phyloP scores from a whole-genome alignment of 805 yeast genomes.

The Yamadazyma kitorensis region DNA sequence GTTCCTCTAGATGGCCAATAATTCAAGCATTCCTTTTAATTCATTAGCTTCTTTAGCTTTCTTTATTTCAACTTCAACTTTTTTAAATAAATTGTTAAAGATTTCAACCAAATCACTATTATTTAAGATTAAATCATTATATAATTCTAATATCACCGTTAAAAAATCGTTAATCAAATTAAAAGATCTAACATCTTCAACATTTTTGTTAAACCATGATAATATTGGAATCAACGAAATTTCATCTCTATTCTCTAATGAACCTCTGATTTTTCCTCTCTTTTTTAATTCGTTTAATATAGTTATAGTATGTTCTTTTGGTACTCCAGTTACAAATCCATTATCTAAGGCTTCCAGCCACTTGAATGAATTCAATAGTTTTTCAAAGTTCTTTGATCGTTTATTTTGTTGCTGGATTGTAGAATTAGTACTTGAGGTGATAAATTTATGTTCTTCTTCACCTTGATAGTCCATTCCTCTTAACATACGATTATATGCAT shows the following conservation, averaged over 20 bases:
- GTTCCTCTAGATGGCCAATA: conserved; percentile 52
- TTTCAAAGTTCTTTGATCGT: conserved; percentile 79
- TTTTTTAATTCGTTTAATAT: conserved; percentile 82
- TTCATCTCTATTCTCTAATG: conserved; percentile 82
- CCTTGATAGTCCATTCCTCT: conserved; percentile 91
- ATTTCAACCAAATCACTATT: conserved; percentile 78
- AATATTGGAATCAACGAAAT: conserved; percentile 79
- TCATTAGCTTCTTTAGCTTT: conserved; percentile 85
- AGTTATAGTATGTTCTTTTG: conserved; percentile 77
- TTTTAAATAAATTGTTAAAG: conserved; percentile 55
- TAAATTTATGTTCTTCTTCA: conserved; percentile 73
- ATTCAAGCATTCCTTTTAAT: conserved; percentile 90
- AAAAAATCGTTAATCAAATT: conserved; percentile 65
- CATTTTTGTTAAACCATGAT: conserved; percentile 73
- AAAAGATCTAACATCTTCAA: conserved; percentile 77
- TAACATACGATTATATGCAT: conserved; percentile 76
- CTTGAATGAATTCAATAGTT: conserved; percentile 77
- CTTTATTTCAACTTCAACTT: conserved; percentile 64
- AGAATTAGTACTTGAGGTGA: conserved; percentile 44
- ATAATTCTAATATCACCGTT: conserved; percentile 68
- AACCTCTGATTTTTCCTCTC: conserved; percentile 84
- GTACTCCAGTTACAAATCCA: conserved; percentile 76
- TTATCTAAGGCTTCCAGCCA: conserved; percentile 92
- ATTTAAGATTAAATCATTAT: conserved; percentile 67
- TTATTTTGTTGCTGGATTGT: conserved; percentile 46